Evolutionary conservation across 305 asterid species (phyloP).

Genomic region (Fraxinus greggii): DNA sequence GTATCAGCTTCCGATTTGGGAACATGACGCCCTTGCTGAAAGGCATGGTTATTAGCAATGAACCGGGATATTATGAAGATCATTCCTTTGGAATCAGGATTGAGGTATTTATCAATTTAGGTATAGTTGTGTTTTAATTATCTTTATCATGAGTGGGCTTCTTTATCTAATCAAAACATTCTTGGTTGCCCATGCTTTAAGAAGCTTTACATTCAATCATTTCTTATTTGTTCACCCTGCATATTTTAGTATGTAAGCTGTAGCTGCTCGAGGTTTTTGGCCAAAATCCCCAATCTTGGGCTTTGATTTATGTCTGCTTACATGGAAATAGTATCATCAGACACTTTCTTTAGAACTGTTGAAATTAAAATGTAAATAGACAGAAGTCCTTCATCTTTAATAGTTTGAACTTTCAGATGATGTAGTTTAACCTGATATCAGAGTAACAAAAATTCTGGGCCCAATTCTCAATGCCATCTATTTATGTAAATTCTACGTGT

Average conservation of each 20-base stretch:
- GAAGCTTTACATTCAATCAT: neutral
- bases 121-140: neutral
- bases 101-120: constrained; percentile 52
- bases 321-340: neutral
- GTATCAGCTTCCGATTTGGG: constrained; percentile 95
- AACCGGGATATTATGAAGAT: constrained; percentile 98
- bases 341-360: neutral
- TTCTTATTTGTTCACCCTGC: neutral
- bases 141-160: neutral
- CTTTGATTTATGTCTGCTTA: neutral
- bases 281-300: neutral
- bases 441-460: neutral
- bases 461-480: neutral
- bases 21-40: constrained; percentile 83
- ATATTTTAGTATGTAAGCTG: neutral
- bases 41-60: constrained; percentile 99
- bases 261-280: neutral
- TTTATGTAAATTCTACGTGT: neutral
- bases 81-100: constrained; percentile 94
- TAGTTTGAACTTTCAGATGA: neutral
- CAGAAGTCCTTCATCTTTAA: neutral
- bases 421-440: neutral
- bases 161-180: neutral
- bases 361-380: neutral
- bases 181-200: neutral